A percentile compares a stretch with the other conserved stretches of the same genome.
These are phyloP conservation scores for Geotrichum siamense DNA, from an alignment of 1,139 yeast genomes.

Conservation along the genomic window DNA sequence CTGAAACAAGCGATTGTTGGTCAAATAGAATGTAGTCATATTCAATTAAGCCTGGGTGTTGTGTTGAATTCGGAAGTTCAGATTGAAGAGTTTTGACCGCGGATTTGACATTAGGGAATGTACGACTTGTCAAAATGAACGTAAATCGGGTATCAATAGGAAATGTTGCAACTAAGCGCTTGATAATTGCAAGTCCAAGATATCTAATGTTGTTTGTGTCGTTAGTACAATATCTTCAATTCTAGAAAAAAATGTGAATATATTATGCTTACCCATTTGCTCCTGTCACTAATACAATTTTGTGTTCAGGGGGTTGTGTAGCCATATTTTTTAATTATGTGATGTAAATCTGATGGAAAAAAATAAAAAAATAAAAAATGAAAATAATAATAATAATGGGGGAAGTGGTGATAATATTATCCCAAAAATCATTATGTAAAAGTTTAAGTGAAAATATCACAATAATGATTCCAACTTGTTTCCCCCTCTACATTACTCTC, in stretches of 20 bases:
- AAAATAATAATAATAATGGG: too few relatives aligned
- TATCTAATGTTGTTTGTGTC: conserved; percentile 41
- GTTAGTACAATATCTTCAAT: background rate
- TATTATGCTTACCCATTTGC: conserved; percentile 43
- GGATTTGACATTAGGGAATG: conserved; percentile 74
- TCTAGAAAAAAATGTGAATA: background rate
- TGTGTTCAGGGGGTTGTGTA: conserved; percentile 27
- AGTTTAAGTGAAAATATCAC: too few relatives aligned
- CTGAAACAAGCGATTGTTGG: conserved; percentile 84
- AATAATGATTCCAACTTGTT: too few relatives aligned
- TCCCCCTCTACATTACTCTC: too few relatives aligned
- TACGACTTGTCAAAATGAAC: conserved; percentile 79
- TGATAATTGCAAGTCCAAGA: conserved; percentile 79
- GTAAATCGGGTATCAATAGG: conserved; percentile 54
- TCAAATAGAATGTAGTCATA: conserved; percentile 84
- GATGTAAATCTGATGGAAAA: too few relatives aligned
- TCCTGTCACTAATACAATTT: conserved; percentile 54
- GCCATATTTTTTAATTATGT: too few relatives aligned
- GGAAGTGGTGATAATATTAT: too few relatives aligned
- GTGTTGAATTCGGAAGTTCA: conserved; percentile 39
- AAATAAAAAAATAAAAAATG: too few relatives aligned
- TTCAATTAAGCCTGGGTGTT: conserved; percentile 49
- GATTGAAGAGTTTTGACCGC: conserved; percentile 57
- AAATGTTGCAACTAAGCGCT: conserved; percentile 58
- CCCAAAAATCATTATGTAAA: too few relatives aligned